Percentiles rank a stretch among this genome's conserved stretches.
Evolutionary conservation across 2,329 filamentous ascomycete species (phyloP).

Genomic region (Macrophomina phaseolina): DNA sequence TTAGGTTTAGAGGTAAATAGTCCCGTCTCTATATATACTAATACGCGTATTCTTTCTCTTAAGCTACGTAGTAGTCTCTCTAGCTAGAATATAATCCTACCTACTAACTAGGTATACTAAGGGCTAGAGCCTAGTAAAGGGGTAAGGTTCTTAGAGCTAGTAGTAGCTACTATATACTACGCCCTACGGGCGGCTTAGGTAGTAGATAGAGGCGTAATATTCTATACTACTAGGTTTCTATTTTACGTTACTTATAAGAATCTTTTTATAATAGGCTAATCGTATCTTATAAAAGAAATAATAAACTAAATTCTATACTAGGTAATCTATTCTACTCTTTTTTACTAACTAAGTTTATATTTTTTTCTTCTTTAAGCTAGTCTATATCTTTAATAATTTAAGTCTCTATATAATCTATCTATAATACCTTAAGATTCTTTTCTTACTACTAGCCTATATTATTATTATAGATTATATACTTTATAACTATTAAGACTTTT

Average conservation of each 20-base stretch:
- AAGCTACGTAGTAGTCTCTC: conserved; percentile 5
- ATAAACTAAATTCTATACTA: not conserved
- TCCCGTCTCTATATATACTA: not conserved
- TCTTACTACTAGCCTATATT: not conserved
- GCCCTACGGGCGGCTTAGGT: not conserved
- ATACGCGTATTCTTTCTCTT: not conserved
- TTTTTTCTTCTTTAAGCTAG: no score
- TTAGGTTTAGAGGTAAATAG: not conserved
- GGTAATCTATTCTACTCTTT: conserved; percentile 8
- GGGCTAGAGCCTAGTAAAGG: no score
- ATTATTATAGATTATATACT: no score
- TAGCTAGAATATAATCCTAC: not conserved
- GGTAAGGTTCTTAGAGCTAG: no score
- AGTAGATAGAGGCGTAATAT: not conserved
- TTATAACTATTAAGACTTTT: no score
- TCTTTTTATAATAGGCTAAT: conserved; percentile 8
- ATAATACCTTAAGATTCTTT: not conserved
- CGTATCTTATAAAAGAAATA: conserved; percentile 7
- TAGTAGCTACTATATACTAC: not conserved
- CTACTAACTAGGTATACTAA: not conserved
- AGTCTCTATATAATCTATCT: not conserved
- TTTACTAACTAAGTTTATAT: not conserved
- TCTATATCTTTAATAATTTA: no score
- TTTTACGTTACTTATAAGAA: conserved; percentile 12
- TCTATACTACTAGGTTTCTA: conserved; percentile 5